Base-by-base conservation (phyloP, 2,329 filamentous ascomycete genomes). In the Cladophialophora immunda region DNA sequence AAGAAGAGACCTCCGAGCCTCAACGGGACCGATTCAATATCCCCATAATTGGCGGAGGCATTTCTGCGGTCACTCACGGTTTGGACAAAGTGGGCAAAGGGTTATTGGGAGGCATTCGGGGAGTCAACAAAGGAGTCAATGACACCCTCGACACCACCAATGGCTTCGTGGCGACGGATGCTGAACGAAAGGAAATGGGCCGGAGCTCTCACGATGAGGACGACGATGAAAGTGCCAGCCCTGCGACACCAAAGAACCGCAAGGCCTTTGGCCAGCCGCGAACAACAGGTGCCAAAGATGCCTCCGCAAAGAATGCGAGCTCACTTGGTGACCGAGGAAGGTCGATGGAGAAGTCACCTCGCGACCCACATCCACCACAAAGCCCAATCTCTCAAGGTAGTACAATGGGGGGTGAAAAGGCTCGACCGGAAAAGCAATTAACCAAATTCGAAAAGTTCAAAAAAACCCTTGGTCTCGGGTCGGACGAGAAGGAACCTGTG, bases 31-130 rank as follows among this genome's bases (percentile, higher is more conserved):
- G 69, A 64, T 15, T 81, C 27, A 79, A 80, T 4, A 79, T 86
- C 56, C 83, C 84, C 5, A 76, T 84, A 8, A 72, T 86, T 29
- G 84, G 82, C 27, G 79, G 83, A 25, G 84, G 82, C 2, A 75
- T 86, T 58, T 82, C 81, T n/a, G 81, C 80, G 27, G 81, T 87
- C 25, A 82, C 83, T 3, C 79, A 83, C 52, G 82, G 82, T 15
- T 76, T 84, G 47, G 78, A 76, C 19, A 81, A 79, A 62, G 60
- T 85, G 34, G 81, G 82, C 3, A 81, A 79, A 67, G 76, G 79
- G 4, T 75, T 85, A 5, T 72, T 81, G n/a, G 80, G 80, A 30
- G 78, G 79, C 2, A 69, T 82, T 34, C 81, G 76, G 57, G 80
- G 77, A 60, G 76, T 77, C 17, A 80, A 79, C 38, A 75, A 75